These are phyloP conservation scores for Podaxis sp. DNA, from an alignment of 768 basidiomycete genomes.

Conservation along the genomic window DNA sequence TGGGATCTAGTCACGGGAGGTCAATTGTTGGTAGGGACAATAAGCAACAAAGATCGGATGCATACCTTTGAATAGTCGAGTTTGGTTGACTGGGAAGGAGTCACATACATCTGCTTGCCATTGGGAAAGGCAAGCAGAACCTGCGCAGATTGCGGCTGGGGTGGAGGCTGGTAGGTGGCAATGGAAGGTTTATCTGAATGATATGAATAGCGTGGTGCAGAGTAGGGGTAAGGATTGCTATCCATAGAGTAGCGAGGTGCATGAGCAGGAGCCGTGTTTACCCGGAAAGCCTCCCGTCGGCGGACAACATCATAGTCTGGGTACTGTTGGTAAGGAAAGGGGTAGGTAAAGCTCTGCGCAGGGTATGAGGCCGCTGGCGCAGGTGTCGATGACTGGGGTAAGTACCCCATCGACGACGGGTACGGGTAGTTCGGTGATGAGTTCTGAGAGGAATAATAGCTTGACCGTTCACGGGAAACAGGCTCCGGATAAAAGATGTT, in stretches of 20 bases:
- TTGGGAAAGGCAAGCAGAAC: constrained; percentile 1
- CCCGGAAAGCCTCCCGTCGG: constrained; percentile 10
- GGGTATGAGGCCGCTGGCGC: constrained; percentile 2
- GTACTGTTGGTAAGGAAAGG: constrained; percentile 6
- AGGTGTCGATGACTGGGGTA: not conserved
- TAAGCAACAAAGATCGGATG: not conserved
- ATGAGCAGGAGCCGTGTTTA: constrained; percentile 13
- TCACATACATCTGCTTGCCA: not conserved
- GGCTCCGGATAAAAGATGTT: not conserved
- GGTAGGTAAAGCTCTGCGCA: constrained; percentile 2
- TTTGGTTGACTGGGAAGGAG: constrained; percentile 3
- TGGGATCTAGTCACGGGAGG: constrained; percentile 7
- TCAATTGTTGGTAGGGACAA: not conserved
- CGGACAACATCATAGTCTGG: constrained; percentile 5
- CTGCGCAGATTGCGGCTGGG: not conserved
- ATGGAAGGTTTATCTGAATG: not conserved
- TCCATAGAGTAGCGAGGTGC: not conserved
- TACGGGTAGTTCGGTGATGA: constrained; percentile 8
- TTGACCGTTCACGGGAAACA: constrained; percentile 8
- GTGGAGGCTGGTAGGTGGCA: not conserved
- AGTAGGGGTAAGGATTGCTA: not conserved
- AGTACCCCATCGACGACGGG: constrained; percentile 9
- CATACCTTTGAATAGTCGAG: constrained; percentile 5
- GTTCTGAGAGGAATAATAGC: constrained; percentile 10
- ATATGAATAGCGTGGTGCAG: not conserved